These are phyloP conservation scores for Picea engelmannii DNA, from an alignment of 83 land plant species.

Conservation along the genomic window DNA sequence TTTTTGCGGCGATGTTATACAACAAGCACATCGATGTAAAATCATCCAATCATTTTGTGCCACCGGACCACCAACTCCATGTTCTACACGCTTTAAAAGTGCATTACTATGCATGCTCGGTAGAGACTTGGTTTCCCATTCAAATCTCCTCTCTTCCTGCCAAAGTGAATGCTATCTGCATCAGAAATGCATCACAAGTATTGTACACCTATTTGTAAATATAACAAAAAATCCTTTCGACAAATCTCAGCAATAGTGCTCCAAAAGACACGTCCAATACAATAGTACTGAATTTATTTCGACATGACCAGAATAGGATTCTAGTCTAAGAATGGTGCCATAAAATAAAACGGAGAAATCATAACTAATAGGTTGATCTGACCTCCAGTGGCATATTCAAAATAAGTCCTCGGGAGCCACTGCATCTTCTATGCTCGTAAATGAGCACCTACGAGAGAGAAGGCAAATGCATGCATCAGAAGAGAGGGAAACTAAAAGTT, in stretches of 20 bases:
- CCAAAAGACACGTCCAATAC: neutral
- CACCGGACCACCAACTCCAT: constrained; percentile 37
- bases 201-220: neutral
- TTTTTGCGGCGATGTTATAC: neutral
- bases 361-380: neutral
- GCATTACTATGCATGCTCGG: constrained; percentile 14
- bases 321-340: constrained; percentile 4
- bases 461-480: neutral
- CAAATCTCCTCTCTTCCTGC: constrained; percentile 28
- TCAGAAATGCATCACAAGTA: neutral
- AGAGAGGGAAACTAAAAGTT: constrained; percentile 1
- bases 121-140: constrained; percentile 36
- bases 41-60: constrained; percentile 40
- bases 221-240: neutral
- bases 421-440: constrained; percentile 45
- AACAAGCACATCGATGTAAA: constrained; percentile 33
- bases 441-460: constrained; percentile 28
- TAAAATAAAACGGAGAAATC: constrained; percentile 1
- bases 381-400: constrained; percentile 42
- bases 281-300: neutral
- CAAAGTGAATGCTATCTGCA: neutral
- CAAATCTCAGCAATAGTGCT: neutral
- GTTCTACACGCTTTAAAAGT: constrained; percentile 24
- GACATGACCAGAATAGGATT: neutral
- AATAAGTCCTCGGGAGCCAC: constrained; percentile 47